phyloP scores from a whole-genome alignment of 2,329 filamentous ascomycete genomes.

The Aspergillus costaricaensis region DNA sequence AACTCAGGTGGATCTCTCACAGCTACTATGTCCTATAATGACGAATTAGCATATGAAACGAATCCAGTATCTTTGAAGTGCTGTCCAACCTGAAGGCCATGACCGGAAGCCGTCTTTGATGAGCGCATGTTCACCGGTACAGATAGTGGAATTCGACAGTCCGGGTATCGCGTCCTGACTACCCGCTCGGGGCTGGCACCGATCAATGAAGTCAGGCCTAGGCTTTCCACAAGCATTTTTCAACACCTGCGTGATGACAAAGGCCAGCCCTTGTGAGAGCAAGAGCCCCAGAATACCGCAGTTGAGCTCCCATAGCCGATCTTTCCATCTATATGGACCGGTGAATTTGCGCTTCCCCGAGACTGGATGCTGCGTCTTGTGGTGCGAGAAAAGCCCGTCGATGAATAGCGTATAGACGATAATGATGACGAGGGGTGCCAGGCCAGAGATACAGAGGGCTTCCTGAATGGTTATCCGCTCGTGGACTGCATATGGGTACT shows the following conservation, averaged over 20 bases:
- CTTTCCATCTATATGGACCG: constrained; percentile 55
- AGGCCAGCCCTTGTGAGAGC: constrained; percentile 56
- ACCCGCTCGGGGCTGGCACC: constrained; percentile 48
- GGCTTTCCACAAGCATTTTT: constrained; percentile 64
- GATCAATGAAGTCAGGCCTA: constrained; percentile 60
- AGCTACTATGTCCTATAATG: constrained; percentile 25
- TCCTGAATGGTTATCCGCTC: constrained; percentile 56
- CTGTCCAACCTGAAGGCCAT: constrained; percentile 54
- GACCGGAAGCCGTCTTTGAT: constrained; percentile 62
- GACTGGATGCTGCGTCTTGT: constrained; percentile 38
- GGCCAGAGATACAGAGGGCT: constrained; percentile 53
- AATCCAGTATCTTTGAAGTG: not conserved
- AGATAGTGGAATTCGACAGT: constrained; percentile 52
- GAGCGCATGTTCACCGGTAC: constrained; percentile 52
- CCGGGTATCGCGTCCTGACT: constrained; percentile 41
- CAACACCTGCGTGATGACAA: constrained; percentile 59
- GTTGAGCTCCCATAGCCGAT: constrained; percentile 64
- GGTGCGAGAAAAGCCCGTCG: constrained; percentile 60
- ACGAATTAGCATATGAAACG: constrained; percentile 19
- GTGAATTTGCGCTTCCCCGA: constrained; percentile 43
- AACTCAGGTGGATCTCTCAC: constrained; percentile 7
- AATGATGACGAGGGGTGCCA: constrained; percentile 55
- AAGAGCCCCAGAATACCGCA: constrained; percentile 61
- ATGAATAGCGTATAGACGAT: constrained; percentile 58
- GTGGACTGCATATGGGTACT: constrained; percentile 59